Evolutionary conservation across 2,329 filamentous ascomycete genomes (phyloP), one percentile per base, ranked within the genome.

Genomic region (Aspergillus quadricinctus): DNA sequence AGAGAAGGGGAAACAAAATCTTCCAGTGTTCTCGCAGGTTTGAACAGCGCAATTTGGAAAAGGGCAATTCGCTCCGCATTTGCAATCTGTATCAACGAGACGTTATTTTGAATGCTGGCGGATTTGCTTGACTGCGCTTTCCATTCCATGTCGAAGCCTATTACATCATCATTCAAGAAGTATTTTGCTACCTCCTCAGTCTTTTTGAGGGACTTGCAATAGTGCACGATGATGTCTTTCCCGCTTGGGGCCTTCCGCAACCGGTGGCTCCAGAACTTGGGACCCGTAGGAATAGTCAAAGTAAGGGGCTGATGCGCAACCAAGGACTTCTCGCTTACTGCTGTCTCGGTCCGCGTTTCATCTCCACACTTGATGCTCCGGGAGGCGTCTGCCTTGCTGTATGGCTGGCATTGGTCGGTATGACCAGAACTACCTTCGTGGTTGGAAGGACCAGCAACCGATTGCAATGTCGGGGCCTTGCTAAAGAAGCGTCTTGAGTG

Each of bases 111-210:
- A 3, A 86, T 74, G 3, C 80, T 78, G 2, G 79, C 70, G 7
- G 61, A 64, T 21, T 70, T 78, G 5, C 68, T 75, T 0, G 84
- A 79, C 5, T 81, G 76, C 1, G 78, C 61, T 52, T 84, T 80
- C 92, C 93, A 97, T 75, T 97, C 93, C 59, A 97, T 81, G 66
- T 97, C 92, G 59, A 97, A 91, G 0, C 92, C 92, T n/a, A 97
- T 70, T 2, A 95, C 74, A 41, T 83, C 78, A 66, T 94, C 85
- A 27, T 81, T 63, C 41, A 86, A 68, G 63, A 97, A 96, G 56
- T 88, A 80, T 56, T 82, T 72, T 19, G 83, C 77, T 7, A 89
- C 81, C 5, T 77, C 74, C 69, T 97, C 90, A 19, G 88, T 88
- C 2, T 83, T 83, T 37, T 84, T 77, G 48, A 81, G 82, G 55